Evolutionary conservation across 2,329 filamentous ascomycete genomes (phyloP), one percentile per base, ranked within the genome.

Genomic region (Cytospora mali): DNA sequence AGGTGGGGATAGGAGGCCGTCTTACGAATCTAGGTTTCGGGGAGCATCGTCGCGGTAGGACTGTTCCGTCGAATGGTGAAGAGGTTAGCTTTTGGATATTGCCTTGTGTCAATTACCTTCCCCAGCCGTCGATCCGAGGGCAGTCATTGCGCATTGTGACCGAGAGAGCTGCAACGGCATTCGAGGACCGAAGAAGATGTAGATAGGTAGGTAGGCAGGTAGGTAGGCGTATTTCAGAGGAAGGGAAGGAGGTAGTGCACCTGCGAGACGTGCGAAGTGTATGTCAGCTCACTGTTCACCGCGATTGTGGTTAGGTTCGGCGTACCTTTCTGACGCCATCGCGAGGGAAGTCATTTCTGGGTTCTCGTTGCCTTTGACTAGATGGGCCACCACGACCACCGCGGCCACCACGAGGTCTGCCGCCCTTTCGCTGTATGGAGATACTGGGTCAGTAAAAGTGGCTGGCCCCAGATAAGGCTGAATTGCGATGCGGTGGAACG

Each of bases 301-400:
- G 14, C 13, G 28, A 3, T 29, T n/a, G 42, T 53, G 68, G 25
- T 23, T 35, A 11, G 56, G 54, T 35, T 31, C 49, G 62, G 64
- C 72, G 52, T 76, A 94, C 92, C 92, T 96, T 96, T 93, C 89
- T 93, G 75, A 94, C 85, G 78, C 91, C 91, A 79, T 95, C 91
- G 79, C 91, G 89, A 72, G 90, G 89, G 70, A 84, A 88, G 53
- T 77, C 74, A 42, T 80, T 76, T 61, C 71, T 69, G 39, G 64
- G 64, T 33, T 75, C 72, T 48, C 73, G 70, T 42, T 73, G 70
- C 59, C 71, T 75, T 61, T 75, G 60, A 23, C 42, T 10, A 10
- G n/a, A n/a, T 46, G 48, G 73, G 66, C 75, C 73, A 63, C 73
- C 71, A 57, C 58, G 46, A 33, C 73, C 65, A 28, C 69, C 62